phyloP scores from a whole-genome alignment of 129 eudicot species.

The Sambucus nigra region DNA sequence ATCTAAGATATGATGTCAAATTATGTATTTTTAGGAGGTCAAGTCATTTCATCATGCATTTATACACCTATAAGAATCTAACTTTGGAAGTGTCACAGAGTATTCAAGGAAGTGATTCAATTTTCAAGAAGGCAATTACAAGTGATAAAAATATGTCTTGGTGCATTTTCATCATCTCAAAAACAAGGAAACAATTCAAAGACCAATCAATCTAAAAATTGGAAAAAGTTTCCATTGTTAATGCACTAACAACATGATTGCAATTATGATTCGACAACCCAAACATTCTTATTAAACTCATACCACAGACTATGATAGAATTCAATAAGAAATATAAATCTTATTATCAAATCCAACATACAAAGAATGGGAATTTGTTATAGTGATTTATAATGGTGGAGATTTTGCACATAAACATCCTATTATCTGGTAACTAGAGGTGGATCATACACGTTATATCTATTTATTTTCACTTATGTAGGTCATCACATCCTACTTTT shows the following conservation, averaged over 20 bases:
- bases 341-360: no score
- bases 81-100: not conserved
- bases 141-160: not conserved
- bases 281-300: conserved; percentile 23
- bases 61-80: not conserved
- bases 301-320: conserved; percentile 9
- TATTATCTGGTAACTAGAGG: no score
- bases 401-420: no score
- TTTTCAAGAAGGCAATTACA: no score
- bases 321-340: conserved; percentile 5
- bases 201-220: conserved; percentile 1
- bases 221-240: conserved; percentile 25
- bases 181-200: not conserved
- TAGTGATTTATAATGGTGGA: no score
- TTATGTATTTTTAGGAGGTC: not conserved
- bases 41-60: not conserved
- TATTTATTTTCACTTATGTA: no score
- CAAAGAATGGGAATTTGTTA: no score
- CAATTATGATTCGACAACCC: conserved; percentile 7
- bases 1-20: no score
- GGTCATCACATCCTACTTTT: no score
- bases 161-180: conserved; percentile 6
- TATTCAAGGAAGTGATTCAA: no score
- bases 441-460: no score
- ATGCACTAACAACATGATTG: conserved; percentile 21